phyloP scores from a whole-genome alignment of 176 grass and related monocot genomes.

The Aegilops longissima region DNA sequence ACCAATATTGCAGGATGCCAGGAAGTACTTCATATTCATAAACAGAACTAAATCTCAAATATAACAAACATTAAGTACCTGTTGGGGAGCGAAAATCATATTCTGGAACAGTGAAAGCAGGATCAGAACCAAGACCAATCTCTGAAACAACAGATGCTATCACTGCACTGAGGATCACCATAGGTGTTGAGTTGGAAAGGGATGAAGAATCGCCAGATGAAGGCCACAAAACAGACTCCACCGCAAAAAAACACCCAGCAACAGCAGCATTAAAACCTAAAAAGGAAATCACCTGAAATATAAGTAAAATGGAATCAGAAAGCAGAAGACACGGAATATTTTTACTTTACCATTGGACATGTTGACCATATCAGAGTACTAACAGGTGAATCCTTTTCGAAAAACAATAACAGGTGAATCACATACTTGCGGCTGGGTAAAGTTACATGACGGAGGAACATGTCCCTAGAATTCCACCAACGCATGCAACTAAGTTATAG shows the following conservation, averaged over 20 bases:
- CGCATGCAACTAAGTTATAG: background rate
- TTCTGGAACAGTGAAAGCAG: conserved; percentile 81
- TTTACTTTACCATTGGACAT: background rate
- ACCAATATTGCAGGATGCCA: background rate
- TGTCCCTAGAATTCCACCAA: background rate
- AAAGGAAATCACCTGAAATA: conserved; percentile 55
- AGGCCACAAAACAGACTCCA: conserved; percentile 97
- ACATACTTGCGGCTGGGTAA: background rate
- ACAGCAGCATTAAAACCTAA: conserved; percentile 99
- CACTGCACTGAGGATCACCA: conserved; percentile 94
- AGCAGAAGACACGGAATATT: conserved; percentile 9
- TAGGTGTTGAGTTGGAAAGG: conserved; percentile 80
- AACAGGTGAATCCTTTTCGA: background rate
- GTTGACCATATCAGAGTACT: background rate
- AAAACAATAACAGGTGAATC: background rate
- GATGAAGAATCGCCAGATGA: conserved; percentile 61
- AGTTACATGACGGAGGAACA: background rate
- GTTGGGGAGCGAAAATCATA: conserved; percentile 95
- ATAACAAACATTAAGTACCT: conserved; percentile 49
- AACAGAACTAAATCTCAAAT: conserved; percentile 1
- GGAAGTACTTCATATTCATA: conserved; percentile 3
- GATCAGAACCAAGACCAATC: conserved; percentile 83
- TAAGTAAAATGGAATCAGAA: conserved; percentile 56
- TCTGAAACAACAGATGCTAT: conserved; percentile 95
- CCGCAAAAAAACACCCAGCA: conserved; percentile 91